Base-by-base conservation (phyloP, 768 basidiomycete species). In the Mycena epipterygia region DNA sequence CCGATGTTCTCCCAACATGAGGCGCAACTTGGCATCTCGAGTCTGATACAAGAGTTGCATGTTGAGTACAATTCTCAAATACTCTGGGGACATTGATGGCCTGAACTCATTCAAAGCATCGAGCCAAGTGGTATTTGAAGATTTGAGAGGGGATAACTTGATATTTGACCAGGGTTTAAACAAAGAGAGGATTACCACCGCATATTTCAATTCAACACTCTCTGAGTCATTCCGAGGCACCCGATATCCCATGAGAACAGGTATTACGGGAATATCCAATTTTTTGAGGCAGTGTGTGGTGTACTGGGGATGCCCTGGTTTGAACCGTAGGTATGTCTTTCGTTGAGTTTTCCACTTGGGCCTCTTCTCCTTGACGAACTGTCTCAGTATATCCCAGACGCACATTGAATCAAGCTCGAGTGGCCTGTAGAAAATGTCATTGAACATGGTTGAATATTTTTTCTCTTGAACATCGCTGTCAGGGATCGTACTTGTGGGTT, bases 351-450 rank as follows among this genome's bases (percentile, higher is more conserved):
- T 67, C 2, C 57, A 67, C 42, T 49, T 59, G 3, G 64, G 70
- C n/a, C 29, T 37, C 44, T 42, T 46, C 17, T 44, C 41, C 23
- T 67, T 65, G 33, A 41, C 59, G 27, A 46, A 71, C 4, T 57
- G 7, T 37, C 32, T 39, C 5, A 62, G 21, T 1, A 72, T 53
- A 53, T 72, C 70, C 70, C 70, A 72, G 29, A 44, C 52, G 29
- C 64, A 65, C 19, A 46, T 44, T 11, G 46, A 59, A 17, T 42
- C 41, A 27, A 72, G 49, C 48, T 61, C 70, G 0, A 32, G 39
- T 16, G 70, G 70, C 23, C 70, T 58, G 41, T 58, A 67, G 29
- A 67, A 72, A 4, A 72, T 62, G 41, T 72, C 70, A 42, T 67
- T 52, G 44, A 72, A 72, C 44, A 66, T 42, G 6, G 37, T 19